A percentile compares a stretch with the other conserved stretches of the same genome.
These are phyloP conservation scores for Pseudogymnoascus sp. DNA, from an alignment of 2,329 filamentous ascomycete species.

Conservation along the genomic window DNA sequence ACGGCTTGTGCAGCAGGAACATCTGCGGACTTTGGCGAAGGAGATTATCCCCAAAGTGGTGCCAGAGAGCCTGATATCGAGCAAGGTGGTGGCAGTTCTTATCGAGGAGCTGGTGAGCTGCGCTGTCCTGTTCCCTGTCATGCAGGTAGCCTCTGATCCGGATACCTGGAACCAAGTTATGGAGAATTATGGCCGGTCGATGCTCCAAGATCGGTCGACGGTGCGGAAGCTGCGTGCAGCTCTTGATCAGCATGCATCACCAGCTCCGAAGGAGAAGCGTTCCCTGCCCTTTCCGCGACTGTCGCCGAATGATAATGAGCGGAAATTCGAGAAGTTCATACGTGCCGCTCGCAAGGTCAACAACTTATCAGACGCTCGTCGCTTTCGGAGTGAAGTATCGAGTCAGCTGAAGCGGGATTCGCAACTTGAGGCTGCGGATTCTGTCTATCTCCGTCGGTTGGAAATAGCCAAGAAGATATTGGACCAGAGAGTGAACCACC, in stretches of 20 bases:
- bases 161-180: conserved; percentile 97
- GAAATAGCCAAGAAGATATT: conserved; percentile 87
- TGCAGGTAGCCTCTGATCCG: conserved; percentile 76
- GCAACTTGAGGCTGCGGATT: conserved; percentile 69
- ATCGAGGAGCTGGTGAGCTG: conserved; percentile 88
- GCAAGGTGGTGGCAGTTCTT: conserved; percentile 70
- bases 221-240: conserved; percentile 87
- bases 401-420: conserved; percentile 86
- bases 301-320: conserved; percentile 74
- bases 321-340: conserved; percentile 91
- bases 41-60: conserved; percentile 68
- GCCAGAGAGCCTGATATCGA: conserved; percentile 65
- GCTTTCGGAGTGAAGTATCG: conserved; percentile 84
- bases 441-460: conserved; percentile 76
- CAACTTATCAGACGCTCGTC: conserved; percentile 84
- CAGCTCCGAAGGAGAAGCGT: conserved; percentile 59
- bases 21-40: conserved; percentile 68
- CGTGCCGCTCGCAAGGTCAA: conserved; percentile 80
- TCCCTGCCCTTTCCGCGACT: conserved; percentile 70
- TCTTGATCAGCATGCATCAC: conserved; percentile 85
- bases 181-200: conserved; percentile 77
- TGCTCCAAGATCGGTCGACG: conserved; percentile 91
- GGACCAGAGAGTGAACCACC: conserved; percentile 78
- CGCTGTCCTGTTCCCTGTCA: conserved; percentile 75
- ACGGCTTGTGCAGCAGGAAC: conserved; percentile 78